Evolutionary conservation across 106 monocot species (phyloP).

Genomic region (Xerophyta viscosa): DNA sequence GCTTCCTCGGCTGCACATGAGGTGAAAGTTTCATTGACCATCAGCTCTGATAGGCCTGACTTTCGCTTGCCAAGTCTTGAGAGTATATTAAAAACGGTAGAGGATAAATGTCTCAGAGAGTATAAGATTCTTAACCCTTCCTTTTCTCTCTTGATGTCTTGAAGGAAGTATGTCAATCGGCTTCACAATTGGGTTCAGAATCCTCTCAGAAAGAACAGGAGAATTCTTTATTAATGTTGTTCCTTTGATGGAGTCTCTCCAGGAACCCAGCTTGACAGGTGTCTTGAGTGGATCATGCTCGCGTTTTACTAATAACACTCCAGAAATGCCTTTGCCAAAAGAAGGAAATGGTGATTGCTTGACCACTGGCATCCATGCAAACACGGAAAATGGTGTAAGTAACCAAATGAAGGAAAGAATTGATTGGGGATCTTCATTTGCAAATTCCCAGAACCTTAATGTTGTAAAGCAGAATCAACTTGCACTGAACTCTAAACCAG

Average conservation of each 20-base stretch:
- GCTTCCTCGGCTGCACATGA: slow-evolving; percentile 35
- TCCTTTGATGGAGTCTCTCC: slow-evolving; percentile 36
- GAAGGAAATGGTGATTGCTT: too few species aligned
- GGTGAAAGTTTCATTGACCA: slow-evolving; percentile 42
- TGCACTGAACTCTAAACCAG: slow-evolving; percentile 29
- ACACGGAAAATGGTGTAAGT: too few species aligned
- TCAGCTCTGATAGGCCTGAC: slow-evolving; percentile 12
- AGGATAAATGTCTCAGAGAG: slow-evolving; percentile 38
- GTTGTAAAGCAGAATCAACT: slow-evolving; percentile 22
- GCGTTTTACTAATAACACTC: background rate
- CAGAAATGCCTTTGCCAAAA: too few species aligned
- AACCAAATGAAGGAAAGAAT: too few species aligned
- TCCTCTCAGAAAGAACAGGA: slow-evolving; percentile 13
- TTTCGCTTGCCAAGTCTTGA: slow-evolving; percentile 29
- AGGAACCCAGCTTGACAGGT: slow-evolving; percentile 4
- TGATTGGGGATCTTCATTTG: too few species aligned
- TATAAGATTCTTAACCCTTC: slow-evolving; percentile 35
- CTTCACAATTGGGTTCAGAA: slow-evolving; percentile 25
- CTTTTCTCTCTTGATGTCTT: slow-evolving; percentile 39
- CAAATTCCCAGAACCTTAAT: too few species aligned
- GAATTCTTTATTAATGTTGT: slow-evolving; percentile 6
- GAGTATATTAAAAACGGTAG: slow-evolving; percentile 24
- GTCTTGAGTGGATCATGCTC: background rate
- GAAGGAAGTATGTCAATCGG: slow-evolving; percentile 35
- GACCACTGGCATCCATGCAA: too few species aligned